These are phyloP conservation scores for Lactifluus rugatus DNA, from an alignment of 768 basidiomycete species.

Conservation along the genomic window DNA sequence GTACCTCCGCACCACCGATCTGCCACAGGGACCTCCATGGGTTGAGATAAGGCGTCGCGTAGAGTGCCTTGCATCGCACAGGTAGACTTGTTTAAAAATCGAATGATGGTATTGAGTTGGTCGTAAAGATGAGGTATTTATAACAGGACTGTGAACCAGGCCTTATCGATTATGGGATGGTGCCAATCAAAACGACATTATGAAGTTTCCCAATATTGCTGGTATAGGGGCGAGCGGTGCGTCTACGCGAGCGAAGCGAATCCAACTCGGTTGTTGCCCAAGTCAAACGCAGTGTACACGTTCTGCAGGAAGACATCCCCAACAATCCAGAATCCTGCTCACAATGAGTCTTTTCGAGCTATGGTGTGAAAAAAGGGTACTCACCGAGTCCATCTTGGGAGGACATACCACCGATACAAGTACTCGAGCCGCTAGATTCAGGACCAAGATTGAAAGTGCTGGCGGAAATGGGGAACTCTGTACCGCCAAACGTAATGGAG, in stretches of 20 bases:
- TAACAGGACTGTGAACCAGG: too few relatives aligned
- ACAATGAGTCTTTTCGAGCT: not conserved
- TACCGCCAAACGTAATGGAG: not conserved
- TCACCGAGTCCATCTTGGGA: not conserved
- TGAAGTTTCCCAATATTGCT: too few relatives aligned
- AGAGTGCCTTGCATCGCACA: not conserved
- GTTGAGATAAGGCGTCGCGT: not conserved
- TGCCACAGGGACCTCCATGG: not conserved
- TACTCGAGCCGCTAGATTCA: not conserved
- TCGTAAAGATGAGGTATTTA: too few relatives aligned
- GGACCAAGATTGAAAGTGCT: not conserved
- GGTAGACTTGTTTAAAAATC: too few relatives aligned
- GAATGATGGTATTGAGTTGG: too few relatives aligned
- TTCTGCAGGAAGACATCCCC: not conserved
- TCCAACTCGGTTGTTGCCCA: not conserved
- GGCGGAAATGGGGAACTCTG: not conserved
- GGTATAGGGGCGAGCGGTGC: too few relatives aligned
- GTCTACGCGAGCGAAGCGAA: not conserved
- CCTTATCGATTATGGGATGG: too few relatives aligned
- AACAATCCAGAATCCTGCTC: not conserved
- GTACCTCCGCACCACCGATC: not conserved
- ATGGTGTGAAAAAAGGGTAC: not conserved
- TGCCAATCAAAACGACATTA: too few relatives aligned
- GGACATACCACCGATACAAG: not conserved
- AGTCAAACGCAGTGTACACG: not conserved